Base-by-base conservation (phyloP, 352 stramenopile genomes). In the Phytophthora gonapodyides region DNA sequence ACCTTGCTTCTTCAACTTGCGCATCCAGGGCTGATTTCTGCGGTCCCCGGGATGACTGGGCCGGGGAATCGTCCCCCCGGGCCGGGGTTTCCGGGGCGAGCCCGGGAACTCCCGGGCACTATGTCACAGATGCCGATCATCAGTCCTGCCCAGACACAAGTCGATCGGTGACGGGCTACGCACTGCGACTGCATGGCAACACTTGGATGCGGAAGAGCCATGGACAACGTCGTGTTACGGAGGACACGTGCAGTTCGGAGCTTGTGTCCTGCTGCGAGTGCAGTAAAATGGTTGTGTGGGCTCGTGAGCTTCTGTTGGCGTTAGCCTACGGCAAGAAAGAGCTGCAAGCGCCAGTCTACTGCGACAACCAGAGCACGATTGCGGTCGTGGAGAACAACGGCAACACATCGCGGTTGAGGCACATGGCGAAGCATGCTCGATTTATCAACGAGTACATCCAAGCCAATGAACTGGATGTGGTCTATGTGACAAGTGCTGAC, bases 291-390 rank as follows among this genome's bases (percentile, higher is more conserved):
- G n/a, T 57, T 5, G n/a, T 36, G 11, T 53, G 46, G 46, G 46
- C 31, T 24, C 31, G 31, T 21, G 46, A 42, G n/a, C 16, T 42
- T 5, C 5, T 42, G 46, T n/a, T 16, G 6, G 31, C 34, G 30
- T 11, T 53, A 1, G 46, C 10, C 7, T 53, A 31, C 4, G 24
- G 46, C 16, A n/a, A 19, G 11, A 33, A 47, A 4, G 16, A 13
- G 44, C 46, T 37, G 31, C 16, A 41, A 41, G 30, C 42, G 11
- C 31, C 16, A 0, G 15, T 53, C 7, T 53, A 53, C 12, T 57
- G 50, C 15, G 50, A 57, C 7, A 47, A 57, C n/a, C 24, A 57
- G n/a, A 57, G 37, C 16, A 30, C 50, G 21, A 57, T 57, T 47
- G 27, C 35, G 16, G 37, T 47, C 7, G 24, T 57, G 2, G 35